Conservation (phyloP, 2,329 filamentous ascomycete genomes). For the Trichoderma brevicompactum region DNA sequence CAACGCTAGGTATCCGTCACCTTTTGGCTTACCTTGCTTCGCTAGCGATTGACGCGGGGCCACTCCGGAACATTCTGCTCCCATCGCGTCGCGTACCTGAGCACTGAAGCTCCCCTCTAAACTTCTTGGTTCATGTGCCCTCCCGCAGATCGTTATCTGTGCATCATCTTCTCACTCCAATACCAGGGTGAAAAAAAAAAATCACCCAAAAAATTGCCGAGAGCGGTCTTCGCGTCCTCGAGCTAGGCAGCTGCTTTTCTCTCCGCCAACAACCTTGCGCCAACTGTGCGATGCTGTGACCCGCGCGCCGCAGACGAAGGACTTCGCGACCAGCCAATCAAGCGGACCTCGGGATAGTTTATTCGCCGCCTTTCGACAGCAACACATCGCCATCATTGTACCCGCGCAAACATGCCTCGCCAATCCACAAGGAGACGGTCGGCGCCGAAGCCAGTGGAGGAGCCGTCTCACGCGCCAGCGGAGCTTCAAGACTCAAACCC, state of each 20-base stretch:
- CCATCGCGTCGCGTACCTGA: conserved; percentile 27
- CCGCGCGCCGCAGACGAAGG: conserved; percentile 32
- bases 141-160: conserved; percentile 22
- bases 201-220: conserved; percentile 15
- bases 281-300: conserved; percentile 35
- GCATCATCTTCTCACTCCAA: conserved; percentile 24
- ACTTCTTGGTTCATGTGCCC: conserved; percentile 15
- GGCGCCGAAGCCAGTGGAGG: conserved; percentile 23
- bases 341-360: conserved; percentile 26
- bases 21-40: conserved; percentile 1
- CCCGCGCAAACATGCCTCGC: conserved; percentile 43
- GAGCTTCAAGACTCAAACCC: conserved; percentile 15
- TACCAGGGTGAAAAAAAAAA: not conserved
- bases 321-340: conserved; percentile 32
- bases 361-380: conserved; percentile 17
- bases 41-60: conserved; percentile 21
- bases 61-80: conserved; percentile 21
- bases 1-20: not conserved
- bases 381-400: conserved; percentile 25
- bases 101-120: conserved; percentile 28
- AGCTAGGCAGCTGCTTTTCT: conserved; percentile 9
- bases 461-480: conserved; percentile 13
- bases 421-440: conserved; percentile 40
- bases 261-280: conserved; percentile 18
- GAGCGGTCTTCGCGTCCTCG: conserved; percentile 12